Evolutionary conservation across 768 basidiomycete species (phyloP), one percentile per base, ranked within the genome.

Genomic region (Rhizopogon rudus): DNA sequence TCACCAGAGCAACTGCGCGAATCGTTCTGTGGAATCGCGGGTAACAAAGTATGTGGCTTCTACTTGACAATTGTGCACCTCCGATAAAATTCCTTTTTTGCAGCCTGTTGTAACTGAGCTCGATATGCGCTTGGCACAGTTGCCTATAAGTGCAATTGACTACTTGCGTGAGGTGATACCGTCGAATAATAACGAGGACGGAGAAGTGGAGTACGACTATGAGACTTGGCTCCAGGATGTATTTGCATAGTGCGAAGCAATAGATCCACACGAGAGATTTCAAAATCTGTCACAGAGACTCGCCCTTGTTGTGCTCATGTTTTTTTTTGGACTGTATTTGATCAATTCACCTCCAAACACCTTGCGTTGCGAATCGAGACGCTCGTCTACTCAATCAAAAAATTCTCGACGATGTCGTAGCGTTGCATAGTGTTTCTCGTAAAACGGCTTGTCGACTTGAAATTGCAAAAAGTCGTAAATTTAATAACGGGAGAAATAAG

Each of bases 41-140:
- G 77, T 9, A 88, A 93, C 66, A 98, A 98, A 83, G 95, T 90
- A 52, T 31, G 77, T 58, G 33, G 3, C 33, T 1, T 40, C 44
- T 40, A 42, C 44, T 8, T 45, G 43, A 10, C 16, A 20, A 41
- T 25, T 17, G 14, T 44, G 39, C 12, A 14, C 28, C 50, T 56
- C 10, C 57, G 8, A 57, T 35, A 31, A 52, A 28, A 35, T 12
- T 54, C 44, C 46, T 52, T 29, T 31, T 43, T 52, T 65, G 58
- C 72, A 97, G 93, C 86, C 89, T 14, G 94, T 87, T 61, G 87
- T 99, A 35, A 96, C 95, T 6, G 96, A 98, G 70, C 74, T 97
- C 35, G 96, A 99, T 67, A 79, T 99, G 64, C 82, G 86, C 49
- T 73, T 94, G 52, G 92, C 93, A 22, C 83, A 87, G 56, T 76